These are phyloP conservation scores for Zasmidium angulare DNA, from an alignment of 2,329 filamentous ascomycete genomes.

Conservation along the genomic window DNA sequence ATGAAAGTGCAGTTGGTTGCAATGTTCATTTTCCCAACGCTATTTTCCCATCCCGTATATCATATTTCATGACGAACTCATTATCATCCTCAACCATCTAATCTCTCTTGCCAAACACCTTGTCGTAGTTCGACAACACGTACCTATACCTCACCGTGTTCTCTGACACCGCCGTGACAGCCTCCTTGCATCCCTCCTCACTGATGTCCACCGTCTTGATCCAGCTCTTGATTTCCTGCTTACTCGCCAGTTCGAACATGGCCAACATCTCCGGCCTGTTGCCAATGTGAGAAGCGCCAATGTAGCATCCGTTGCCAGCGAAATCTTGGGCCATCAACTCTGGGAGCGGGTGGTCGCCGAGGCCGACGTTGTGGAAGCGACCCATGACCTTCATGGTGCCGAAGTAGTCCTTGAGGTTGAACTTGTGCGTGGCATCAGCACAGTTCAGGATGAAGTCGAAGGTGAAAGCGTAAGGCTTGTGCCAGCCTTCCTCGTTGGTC, in stretches of 20 bases:
- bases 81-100: slow-evolving; percentile 17
- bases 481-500: slow-evolving; percentile 60
- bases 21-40: too few relatives aligned
- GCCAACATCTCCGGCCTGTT: slow-evolving; percentile 49
- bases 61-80: too few relatives aligned
- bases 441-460: slow-evolving; percentile 79
- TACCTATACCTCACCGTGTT: slow-evolving; percentile 72
- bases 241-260: slow-evolving; percentile 52
- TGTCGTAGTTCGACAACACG: slow-evolving; percentile 67
- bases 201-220: slow-evolving; percentile 70
- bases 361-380: slow-evolving; percentile 74
- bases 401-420: slow-evolving; percentile 68
- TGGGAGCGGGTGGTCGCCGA: slow-evolving; percentile 73
- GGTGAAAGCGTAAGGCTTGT: slow-evolving; percentile 54
- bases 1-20: too few relatives aligned
- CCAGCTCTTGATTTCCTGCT: slow-evolving; percentile 54
- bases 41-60: too few relatives aligned
- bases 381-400: slow-evolving; percentile 78
- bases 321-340: slow-evolving; percentile 65
- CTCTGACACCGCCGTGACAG: slow-evolving; percentile 64
- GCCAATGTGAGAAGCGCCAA: slow-evolving; percentile 53
- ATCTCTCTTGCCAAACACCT: slow-evolving; percentile 59
- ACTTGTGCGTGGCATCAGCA: slow-evolving; percentile 67
- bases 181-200: slow-evolving; percentile 68
- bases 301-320: slow-evolving; percentile 65